Evolutionary conservation across 225 moss, liverwort and hornwort species (phyloP).

Genomic region (Straminergon stramineum): DNA sequence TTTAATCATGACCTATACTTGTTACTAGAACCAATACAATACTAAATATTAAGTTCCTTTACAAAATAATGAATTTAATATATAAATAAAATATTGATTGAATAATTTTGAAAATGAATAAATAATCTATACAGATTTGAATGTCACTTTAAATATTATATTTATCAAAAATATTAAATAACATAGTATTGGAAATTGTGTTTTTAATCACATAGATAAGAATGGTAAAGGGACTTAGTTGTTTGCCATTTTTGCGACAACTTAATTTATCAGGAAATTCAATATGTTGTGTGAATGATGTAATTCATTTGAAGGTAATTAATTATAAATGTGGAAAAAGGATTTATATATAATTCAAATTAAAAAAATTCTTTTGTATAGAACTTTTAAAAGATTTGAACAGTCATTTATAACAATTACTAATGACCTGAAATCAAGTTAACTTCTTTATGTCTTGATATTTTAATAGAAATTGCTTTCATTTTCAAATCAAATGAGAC

Average conservation of each 20-base stretch:
- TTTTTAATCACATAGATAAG: conserved; percentile 18
- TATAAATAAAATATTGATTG: not conserved
- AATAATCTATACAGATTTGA: accelerated
- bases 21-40: too few relatives aligned
- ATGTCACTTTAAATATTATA: too few relatives aligned
- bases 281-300: conserved; percentile 26
- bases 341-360: not conserved
- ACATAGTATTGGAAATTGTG: too few relatives aligned
- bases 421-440: not conserved
- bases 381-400: not conserved
- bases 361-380: not conserved
- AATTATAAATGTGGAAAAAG: not conserved
- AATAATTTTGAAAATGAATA: not conserved
- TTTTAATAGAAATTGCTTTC: not conserved
- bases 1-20: not conserved
- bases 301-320: conserved; percentile 41
- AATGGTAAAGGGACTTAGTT: conserved; percentile 33
- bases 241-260: conserved; percentile 39
- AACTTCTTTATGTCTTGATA: not conserved
- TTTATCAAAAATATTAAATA: not conserved
- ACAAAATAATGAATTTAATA: not conserved
- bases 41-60: too few relatives aligned
- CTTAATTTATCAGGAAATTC: conserved; percentile 55
- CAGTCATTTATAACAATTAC: not conserved
- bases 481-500: not conserved